These are phyloP conservation scores for Picea abies DNA, from an alignment of 83 land plant genomes.

Conservation along the genomic window DNA sequence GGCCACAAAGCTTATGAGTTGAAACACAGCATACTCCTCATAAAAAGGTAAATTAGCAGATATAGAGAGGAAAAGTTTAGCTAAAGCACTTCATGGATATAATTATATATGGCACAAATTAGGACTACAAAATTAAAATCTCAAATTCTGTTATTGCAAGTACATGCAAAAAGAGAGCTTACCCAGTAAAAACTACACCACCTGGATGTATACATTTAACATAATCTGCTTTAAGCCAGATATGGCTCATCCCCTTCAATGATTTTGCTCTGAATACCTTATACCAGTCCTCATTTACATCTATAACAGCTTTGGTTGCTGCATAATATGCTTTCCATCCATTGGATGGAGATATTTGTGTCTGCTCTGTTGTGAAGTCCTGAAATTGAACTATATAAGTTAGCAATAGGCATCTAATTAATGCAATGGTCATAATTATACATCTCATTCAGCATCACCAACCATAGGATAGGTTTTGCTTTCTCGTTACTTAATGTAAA, in stretches of 20 bases:
- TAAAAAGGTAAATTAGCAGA: neutral
- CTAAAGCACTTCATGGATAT: neutral
- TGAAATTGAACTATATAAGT: slow-evolving; percentile 12
- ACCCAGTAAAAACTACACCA: slow-evolving; percentile 40
- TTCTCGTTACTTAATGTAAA: neutral
- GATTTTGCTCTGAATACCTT: slow-evolving; percentile 31
- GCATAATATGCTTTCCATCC: slow-evolving; percentile 52
- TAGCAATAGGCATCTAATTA: neutral
- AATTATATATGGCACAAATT: neutral
- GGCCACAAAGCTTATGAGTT: neutral
- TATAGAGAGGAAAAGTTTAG: neutral
- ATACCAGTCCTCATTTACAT: slow-evolving; percentile 32
- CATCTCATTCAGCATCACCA: neutral
- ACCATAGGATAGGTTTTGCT: neutral
- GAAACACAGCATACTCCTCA: neutral
- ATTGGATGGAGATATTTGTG: slow-evolving; percentile 15
- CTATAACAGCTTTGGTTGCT: slow-evolving; percentile 37
- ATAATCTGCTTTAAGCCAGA: slow-evolving; percentile 42
- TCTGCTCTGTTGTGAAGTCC: slow-evolving; percentile 40
- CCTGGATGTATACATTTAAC: slow-evolving; percentile 45
- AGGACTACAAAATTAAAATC: slow-evolving; percentile 11
- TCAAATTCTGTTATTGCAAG: neutral
- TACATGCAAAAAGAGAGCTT: slow-evolving; percentile 7
- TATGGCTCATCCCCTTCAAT: slow-evolving; percentile 25
- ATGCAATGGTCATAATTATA: neutral